phyloP scores from a whole-genome alignment of 352 stramenopile genomes.

The Thraustochytrium sp. region DNA sequence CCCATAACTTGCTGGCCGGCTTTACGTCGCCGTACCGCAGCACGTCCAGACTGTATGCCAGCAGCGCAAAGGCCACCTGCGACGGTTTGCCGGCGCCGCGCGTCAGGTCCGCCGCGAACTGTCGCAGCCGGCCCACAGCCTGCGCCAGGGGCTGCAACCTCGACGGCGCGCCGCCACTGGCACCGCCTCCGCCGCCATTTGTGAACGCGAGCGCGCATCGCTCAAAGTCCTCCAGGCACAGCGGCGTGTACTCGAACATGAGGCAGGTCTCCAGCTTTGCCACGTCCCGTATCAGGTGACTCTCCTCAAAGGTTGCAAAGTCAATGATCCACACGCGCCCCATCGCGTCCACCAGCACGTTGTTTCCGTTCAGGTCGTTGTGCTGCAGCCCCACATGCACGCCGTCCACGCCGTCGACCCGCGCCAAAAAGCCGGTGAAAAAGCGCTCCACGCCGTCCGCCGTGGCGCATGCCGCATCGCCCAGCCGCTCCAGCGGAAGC shows the following conservation, averaged over 20 bases:
- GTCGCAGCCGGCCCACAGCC: not conserved
- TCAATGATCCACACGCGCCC: conserved; percentile 29
- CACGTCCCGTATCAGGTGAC: conserved; percentile 3
- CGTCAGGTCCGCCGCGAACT: conserved; percentile 22
- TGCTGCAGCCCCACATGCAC: not conserved
- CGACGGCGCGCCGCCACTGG: not conserved
- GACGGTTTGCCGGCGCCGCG: not conserved
- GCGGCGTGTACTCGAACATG: conserved; percentile 26
- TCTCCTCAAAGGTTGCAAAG: conserved; percentile 11
- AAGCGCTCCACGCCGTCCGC: not conserved
- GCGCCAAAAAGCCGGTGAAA: not conserved
- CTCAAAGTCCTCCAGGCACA: no score
- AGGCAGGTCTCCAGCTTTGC: conserved; percentile 27
- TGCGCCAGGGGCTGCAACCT: not conserved
- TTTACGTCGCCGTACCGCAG: conserved; percentile 1
- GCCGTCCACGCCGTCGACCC: not conserved
- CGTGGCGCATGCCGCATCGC: not conserved
- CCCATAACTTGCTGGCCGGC: not conserved
- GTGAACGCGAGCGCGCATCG: not conserved
- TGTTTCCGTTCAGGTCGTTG: conserved; percentile 22
- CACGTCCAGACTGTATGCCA: conserved; percentile 1
- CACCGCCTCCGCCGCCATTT: not conserved
- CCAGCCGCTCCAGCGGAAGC: not conserved
- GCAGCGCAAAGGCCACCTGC: not conserved
- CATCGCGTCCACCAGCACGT: conserved; percentile 16